Conservation (phyloP, 768 basidiomycete genomes). For the Macrolepiota dolichaula region DNA sequence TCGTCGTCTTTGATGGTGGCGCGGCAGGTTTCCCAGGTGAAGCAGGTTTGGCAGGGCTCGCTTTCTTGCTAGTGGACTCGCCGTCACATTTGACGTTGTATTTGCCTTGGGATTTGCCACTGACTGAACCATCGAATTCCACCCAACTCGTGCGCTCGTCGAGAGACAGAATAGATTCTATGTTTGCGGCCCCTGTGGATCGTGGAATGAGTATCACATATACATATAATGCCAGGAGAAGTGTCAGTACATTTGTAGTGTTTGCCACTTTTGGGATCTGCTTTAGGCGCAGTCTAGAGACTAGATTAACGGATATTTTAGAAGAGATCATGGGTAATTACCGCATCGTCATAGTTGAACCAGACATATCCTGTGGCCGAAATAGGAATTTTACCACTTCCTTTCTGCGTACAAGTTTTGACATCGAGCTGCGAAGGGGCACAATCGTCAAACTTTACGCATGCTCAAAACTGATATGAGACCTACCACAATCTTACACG, state of each 20-base stretch:
- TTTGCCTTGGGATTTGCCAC: conserved; percentile 1
- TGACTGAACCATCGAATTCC: conserved; percentile 4
- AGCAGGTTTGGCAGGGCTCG: neutral
- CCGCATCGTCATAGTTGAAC: conserved; percentile 15
- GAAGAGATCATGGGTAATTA: neutral
- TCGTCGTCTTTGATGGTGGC: neutral
- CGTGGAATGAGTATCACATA: neutral
- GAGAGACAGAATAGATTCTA: conserved; percentile 6
- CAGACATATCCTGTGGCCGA: conserved; percentile 15
- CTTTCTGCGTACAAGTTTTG: conserved; percentile 10
- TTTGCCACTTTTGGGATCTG: conserved; percentile 1
- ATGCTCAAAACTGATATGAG: neutral
- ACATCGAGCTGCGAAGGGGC: neutral
- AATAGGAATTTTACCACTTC: conserved; percentile 7
- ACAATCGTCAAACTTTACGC: neutral
- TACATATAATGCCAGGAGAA: neutral
- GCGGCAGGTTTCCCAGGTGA: conserved; percentile 18
- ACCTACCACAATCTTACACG: neutral
- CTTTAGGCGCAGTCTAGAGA: conserved; percentile 7
- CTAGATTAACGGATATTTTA: neutral
- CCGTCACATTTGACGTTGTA: neutral
- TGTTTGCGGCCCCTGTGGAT: conserved; percentile 5
- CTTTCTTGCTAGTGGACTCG: neutral
- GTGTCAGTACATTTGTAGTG: conserved; percentile 8
- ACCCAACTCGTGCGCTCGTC: conserved; percentile 9